phyloP scores from a whole-genome alignment of 169 alveolate genomes.

The Cryptosporidium tyzzeri region DNA sequence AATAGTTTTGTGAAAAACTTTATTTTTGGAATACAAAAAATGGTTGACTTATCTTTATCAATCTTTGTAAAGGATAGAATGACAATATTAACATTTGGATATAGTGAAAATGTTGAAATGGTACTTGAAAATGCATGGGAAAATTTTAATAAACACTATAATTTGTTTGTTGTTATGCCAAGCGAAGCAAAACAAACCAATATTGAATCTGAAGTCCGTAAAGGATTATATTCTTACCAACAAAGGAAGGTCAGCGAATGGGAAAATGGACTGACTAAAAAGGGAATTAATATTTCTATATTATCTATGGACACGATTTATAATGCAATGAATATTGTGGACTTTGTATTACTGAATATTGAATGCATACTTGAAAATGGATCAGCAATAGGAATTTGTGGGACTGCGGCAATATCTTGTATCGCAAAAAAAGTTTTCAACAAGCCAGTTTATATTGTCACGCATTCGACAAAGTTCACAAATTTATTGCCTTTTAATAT shows the following conservation, averaged over 20 bases:
- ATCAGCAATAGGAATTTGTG: slow-evolving; percentile 46
- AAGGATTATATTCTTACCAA: slow-evolving; percentile 29
- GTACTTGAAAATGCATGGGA: slow-evolving; percentile 41
- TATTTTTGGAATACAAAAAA: slow-evolving; percentile 32
- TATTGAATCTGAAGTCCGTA: slow-evolving; percentile 17
- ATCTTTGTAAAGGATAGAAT: slow-evolving; percentile 53
- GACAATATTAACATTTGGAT: slow-evolving; percentile 64
- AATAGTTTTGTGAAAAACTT: slow-evolving; percentile 25
- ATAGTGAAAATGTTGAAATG: slow-evolving; percentile 47
- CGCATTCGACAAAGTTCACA: slow-evolving; percentile 47
- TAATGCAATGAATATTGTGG: slow-evolving; percentile 67
- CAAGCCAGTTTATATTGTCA: slow-evolving; percentile 58
- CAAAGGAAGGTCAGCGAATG: slow-evolving; percentile 32
- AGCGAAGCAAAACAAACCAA: not conserved
- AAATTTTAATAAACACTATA: slow-evolving; percentile 50
- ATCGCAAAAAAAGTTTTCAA: slow-evolving; percentile 48
- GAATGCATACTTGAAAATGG: slow-evolving; percentile 63
- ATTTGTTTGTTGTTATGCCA: slow-evolving; percentile 48
- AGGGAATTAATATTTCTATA: slow-evolving; percentile 18
- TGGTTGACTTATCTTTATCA: slow-evolving; percentile 27
- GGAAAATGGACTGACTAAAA: not conserved
- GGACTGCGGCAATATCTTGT: slow-evolving; percentile 55
- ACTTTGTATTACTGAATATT: slow-evolving; percentile 27
- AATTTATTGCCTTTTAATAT: slow-evolving; percentile 45
- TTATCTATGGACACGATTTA: slow-evolving; percentile 55